Conservation (phyloP, 2,329 filamentous ascomycete genomes). For the Arthrobotrys sphaeroides region DNA sequence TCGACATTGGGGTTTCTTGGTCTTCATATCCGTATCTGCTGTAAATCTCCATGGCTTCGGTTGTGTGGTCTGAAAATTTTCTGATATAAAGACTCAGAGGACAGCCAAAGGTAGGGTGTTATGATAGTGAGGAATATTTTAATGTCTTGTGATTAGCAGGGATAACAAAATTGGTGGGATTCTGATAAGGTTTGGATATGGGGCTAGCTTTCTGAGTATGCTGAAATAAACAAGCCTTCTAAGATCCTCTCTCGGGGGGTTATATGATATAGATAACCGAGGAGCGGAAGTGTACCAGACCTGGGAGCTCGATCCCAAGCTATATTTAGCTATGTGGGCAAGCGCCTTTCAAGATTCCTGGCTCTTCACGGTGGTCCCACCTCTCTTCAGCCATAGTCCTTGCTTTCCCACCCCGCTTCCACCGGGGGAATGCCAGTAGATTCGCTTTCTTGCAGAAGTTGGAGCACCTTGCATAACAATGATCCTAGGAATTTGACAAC, state of each 20-base stretch:
- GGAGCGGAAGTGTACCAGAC: background rate
- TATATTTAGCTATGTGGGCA: background rate
- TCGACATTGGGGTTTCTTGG: background rate
- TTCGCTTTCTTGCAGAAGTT: background rate
- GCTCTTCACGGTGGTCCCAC: background rate
- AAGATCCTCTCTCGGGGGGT: background rate
- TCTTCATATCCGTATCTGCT: background rate
- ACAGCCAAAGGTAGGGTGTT: too few species aligned
- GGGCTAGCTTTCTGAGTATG: background rate
- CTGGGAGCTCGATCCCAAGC: background rate
- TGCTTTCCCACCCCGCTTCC: conserved; percentile 13
- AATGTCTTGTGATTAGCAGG: too few species aligned
- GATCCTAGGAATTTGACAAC: conserved; percentile 39
- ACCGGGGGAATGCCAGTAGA: conserved; percentile 22
- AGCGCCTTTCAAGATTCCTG: background rate
- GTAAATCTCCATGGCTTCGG: background rate
- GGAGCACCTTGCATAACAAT: background rate
- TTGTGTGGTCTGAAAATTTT: background rate
- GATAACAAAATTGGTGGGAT: too few species aligned
- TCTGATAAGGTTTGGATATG: background rate
- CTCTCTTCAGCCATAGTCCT: background rate
- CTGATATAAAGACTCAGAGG: background rate
- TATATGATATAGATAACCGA: background rate
- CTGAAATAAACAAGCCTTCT: background rate
- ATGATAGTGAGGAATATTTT: too few species aligned